Percentiles rank a stretch among this genome's conserved stretches.
Evolutionary conservation across 768 basidiomycete species (phyloP).

Genomic region (Termitomyces eurrhizus): DNA sequence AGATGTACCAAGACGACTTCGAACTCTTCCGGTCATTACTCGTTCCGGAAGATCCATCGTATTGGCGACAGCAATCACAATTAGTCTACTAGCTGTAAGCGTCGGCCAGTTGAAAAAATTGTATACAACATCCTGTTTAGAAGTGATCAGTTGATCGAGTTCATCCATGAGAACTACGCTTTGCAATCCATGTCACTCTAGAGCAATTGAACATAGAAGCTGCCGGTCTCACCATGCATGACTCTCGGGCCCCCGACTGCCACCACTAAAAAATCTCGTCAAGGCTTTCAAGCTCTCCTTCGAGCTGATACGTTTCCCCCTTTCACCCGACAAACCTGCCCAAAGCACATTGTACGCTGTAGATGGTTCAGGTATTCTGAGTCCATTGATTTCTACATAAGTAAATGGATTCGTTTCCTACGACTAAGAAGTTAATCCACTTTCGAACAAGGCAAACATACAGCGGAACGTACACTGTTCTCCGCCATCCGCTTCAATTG

Average conservation of each 20-base stretch:
- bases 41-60: constrained; percentile 98
- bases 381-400: constrained; percentile 96
- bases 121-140: constrained; percentile 97
- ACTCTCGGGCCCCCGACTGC: constrained; percentile 61
- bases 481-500: constrained; percentile 89
- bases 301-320: constrained; percentile 56
- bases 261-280: constrained; percentile 70
- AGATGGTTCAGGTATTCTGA: constrained; percentile 89
- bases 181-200: constrained; percentile 4
- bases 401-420: constrained; percentile 94
- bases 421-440: neutral
- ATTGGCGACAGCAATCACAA: constrained; percentile 96
- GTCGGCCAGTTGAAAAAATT: constrained; percentile 99
- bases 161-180: constrained; percentile 99
- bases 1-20: constrained; percentile 77
- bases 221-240: constrained; percentile 75
- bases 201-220: neutral
- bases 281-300: constrained; percentile 84
- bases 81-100: constrained; percentile 77
- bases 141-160: constrained; percentile 92
- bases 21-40: constrained; percentile 87
- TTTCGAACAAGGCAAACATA: neutral
- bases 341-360: constrained; percentile 90
- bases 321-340: constrained; percentile 87
- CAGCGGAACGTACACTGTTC: constrained; percentile 54